Conservation (phyloP, 805 yeast species). For the Yamadazyma kitorensis region DNA sequence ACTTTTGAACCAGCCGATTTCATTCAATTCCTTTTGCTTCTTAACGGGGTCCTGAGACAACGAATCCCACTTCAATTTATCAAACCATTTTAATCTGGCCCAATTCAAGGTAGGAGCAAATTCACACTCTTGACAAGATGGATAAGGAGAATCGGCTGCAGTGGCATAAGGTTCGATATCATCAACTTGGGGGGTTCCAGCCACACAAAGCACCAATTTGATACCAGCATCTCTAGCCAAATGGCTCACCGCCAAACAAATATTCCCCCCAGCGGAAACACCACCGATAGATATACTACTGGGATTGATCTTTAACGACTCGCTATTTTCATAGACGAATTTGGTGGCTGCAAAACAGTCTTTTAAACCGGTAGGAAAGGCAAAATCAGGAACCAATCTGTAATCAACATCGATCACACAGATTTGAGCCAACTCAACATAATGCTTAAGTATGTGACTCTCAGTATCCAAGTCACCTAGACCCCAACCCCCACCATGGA, state of each 20-base stretch:
- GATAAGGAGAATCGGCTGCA: slow-evolving; percentile 24
- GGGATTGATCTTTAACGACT: slow-evolving; percentile 14
- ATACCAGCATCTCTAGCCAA: slow-evolving; percentile 22
- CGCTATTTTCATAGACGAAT: slow-evolving; percentile 21
- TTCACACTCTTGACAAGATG: slow-evolving; percentile 23
- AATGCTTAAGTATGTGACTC: slow-evolving; percentile 23
- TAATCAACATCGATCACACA: slow-evolving; percentile 30
- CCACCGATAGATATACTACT: slow-evolving; percentile 23
- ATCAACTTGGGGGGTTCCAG: slow-evolving; percentile 30
- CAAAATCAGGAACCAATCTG: slow-evolving; percentile 25
- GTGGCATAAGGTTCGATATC: slow-evolving; percentile 20
- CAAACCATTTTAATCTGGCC: slow-evolving; percentile 28
- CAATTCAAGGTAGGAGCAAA: slow-evolving; percentile 31
- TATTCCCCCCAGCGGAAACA: slow-evolving; percentile 24
- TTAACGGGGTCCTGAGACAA: slow-evolving; percentile 14
- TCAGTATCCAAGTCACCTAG: slow-evolving; percentile 29
- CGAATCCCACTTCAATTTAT: slow-evolving; percentile 25
- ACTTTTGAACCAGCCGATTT: slow-evolving; percentile 28
- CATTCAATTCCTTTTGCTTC: slow-evolving; percentile 13
- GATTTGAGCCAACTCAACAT: slow-evolving; percentile 18
- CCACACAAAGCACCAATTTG: slow-evolving; percentile 20
- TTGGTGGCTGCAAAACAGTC: slow-evolving; percentile 27
- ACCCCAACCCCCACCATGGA: slow-evolving; percentile 36
- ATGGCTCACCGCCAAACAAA: slow-evolving; percentile 24
- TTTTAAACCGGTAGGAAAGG: slow-evolving; percentile 23